Base-by-base conservation (phyloP, 257 asterid species). In the Solanum bukasovii region DNA sequence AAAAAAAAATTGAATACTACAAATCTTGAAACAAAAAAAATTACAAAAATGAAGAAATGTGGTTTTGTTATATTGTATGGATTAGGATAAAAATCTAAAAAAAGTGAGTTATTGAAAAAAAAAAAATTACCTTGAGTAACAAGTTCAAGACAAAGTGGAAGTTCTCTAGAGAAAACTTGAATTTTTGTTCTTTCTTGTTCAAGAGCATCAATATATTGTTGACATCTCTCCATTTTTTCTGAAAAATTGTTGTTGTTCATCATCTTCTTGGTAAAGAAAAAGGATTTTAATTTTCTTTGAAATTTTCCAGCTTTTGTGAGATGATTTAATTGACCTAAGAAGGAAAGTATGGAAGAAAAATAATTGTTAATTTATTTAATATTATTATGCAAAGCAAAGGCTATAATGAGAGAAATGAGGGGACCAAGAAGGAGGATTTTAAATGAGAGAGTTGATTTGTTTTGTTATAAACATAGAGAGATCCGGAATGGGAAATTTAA, bases 121-220 rank as follows among this genome's bases (percentile, higher is more conserved):
- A 2, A 46, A 13, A 0, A 49, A 25, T 1, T 87, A 97, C 99
- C 99, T 93, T 94, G 98, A 81, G 95, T 93, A 27, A 97, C 97
- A 87, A 97, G 99, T 74, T 97, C 93, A 27, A 96, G 93, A 90
- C 98, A 94, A 40, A 97, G 99, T 46, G 99, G 99, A 77, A 97
- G 96, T 88, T 97, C 99, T 65, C 99, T 98, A 90, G 92, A 93
- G 90, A 97, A 97, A 77, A 95, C 99, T 87, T 91, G 98, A 94
- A 97, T 94, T 95, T 97, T 97, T 84, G 88, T 72, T 6, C 95
- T 95, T 91, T 97, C 99, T 87, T 91, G 93, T 84, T 96, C 98
- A 11, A 97, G 88, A 42, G 93, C 95, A 74, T 91, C 90, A 77
- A 97, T 83, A 59, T 95, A 94, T 61, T 91, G 97, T 44, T 90